A percentile compares a stretch with the other conserved stretches of the same genome.
phyloP scores from a whole-genome alignment of 495 filamentous ascomycete genomes.

The Amniculicola lignicola region DNA sequence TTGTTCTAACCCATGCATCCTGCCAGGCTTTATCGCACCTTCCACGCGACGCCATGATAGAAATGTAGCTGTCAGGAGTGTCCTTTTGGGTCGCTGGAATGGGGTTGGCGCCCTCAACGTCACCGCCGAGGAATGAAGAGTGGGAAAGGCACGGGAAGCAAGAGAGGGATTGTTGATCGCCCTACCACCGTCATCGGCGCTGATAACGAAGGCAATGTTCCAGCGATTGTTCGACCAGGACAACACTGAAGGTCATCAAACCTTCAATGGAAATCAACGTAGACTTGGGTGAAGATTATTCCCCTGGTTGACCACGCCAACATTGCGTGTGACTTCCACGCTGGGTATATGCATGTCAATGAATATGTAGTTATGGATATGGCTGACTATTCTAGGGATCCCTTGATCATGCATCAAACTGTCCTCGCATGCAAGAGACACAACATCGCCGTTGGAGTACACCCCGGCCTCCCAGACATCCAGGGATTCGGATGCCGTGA shows the following conservation, averaged over 20 bases:
- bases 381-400: conserved; percentile 28
- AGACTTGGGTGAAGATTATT: conserved; percentile 55
- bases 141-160: too few relatives aligned
- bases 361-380: neutral
- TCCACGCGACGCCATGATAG: too few relatives aligned
- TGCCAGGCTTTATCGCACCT: too few relatives aligned
- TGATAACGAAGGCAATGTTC: too few relatives aligned
- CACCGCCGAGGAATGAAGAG: too few relatives aligned
- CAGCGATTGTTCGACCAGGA: too few relatives aligned
- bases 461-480: conserved; percentile 60
- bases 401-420: conserved; percentile 58
- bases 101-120: too few relatives aligned
- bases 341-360: conserved; percentile 30
- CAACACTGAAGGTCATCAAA: conserved; percentile 47
- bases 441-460: conserved; percentile 54
- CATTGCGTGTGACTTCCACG: conserved; percentile 61
- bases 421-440: conserved; percentile 55
- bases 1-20: too few relatives aligned
- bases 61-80: too few relatives aligned
- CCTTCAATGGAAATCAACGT: conserved; percentile 48
- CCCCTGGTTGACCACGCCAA: conserved; percentile 61
- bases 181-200: too few relatives aligned
- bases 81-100: too few relatives aligned
- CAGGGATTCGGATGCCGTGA: conserved; percentile 61
- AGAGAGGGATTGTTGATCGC: too few relatives aligned